Percentiles rank a stretch among this genome's conserved stretches.
phyloP scores from a whole-genome alignment of 2,329 filamentous ascomycete species.

The Ceratocystis eucalypticola region DNA sequence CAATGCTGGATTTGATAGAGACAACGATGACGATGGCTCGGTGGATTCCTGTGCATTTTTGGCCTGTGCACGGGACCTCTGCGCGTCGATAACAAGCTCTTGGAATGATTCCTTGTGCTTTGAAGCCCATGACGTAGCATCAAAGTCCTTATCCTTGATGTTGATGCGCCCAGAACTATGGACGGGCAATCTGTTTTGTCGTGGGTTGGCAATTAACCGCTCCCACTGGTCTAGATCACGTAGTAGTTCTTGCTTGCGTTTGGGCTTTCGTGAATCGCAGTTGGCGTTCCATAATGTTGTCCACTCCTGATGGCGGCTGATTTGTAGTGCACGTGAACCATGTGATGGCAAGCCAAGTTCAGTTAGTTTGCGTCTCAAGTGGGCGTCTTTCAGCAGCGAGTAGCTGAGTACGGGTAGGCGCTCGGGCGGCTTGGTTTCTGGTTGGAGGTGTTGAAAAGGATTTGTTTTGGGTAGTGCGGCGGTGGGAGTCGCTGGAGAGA shows the following conservation, averaged over 20 bases:
- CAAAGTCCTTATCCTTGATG: conserved; percentile 81
- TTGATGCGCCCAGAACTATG: conserved; percentile 23
- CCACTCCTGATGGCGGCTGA: conserved; percentile 81
- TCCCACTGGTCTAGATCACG: conserved; percentile 80
- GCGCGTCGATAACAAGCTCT: conserved; percentile 64
- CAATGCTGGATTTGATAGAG: neutral
- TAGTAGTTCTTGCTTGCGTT: conserved; percentile 55
- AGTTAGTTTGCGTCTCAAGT: conserved; percentile 64
- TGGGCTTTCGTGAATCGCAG: conserved; percentile 67
- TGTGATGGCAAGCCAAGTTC: conserved; percentile 64
- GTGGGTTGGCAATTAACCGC: conserved; percentile 42
- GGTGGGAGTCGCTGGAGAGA: conserved; percentile 13
- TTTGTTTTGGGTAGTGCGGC: conserved; percentile 6
- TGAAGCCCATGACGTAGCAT: conserved; percentile 59
- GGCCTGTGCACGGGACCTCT: conserved; percentile 33
- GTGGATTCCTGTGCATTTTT: conserved; percentile 19
- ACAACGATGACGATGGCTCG: neutral
- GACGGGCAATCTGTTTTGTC: neutral
- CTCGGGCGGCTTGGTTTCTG: conserved; percentile 31
- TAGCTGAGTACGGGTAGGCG: conserved; percentile 74
- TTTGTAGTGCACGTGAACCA: conserved; percentile 56
- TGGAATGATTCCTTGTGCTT: conserved; percentile 65
- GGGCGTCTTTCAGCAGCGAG: conserved; percentile 65
- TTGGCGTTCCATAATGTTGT: conserved; percentile 94
- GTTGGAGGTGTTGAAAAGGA: conserved; percentile 22